Percentiles rank a stretch among this genome's conserved stretches.
Conservation (phyloP, 2,329 filamentous ascomycete genomes). For the Talaromyces islandicus region DNA sequence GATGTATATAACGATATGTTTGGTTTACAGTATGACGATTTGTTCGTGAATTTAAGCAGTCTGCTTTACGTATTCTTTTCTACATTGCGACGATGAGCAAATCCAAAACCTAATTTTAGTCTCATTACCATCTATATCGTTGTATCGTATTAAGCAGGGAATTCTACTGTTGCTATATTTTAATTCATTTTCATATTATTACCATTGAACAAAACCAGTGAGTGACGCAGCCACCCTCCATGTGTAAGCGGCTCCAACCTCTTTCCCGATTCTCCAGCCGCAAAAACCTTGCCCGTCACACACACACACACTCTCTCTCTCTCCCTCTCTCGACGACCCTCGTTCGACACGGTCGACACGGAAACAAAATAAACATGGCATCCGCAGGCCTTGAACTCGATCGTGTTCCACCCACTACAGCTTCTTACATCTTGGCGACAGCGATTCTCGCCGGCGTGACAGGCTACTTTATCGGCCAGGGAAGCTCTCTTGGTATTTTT, state of each 20-base stretch:
- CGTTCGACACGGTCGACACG: background rate
- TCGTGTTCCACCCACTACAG: slow-evolving; percentile 45
- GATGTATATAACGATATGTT: slow-evolving; percentile 8
- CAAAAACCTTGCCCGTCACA: background rate
- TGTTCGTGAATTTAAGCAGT: background rate
- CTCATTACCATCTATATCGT: background rate
- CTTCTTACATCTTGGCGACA: slow-evolving; percentile 63
- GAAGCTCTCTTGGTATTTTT: slow-evolving; percentile 67
- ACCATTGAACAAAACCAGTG: background rate
- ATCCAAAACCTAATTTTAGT: background rate
- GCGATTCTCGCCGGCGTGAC: slow-evolving; percentile 66
- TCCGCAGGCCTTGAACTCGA: slow-evolving; percentile 25
- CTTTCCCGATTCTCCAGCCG: background rate
- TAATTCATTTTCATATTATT: background rate
- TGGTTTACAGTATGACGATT: slow-evolving; percentile 1
- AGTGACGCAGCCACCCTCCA: background rate
- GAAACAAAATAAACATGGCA: slow-evolving; percentile 20
- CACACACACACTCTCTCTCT: no score
- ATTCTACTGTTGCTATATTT: background rate
- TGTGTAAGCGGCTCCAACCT: background rate
- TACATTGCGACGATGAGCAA: background rate
- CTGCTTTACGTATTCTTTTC: background rate
- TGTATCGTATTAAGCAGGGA: background rate
- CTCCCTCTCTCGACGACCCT: background rate
- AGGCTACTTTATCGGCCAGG: slow-evolving; percentile 68